A percentile compares a stretch with the other conserved stretches of the same genome.
phyloP scores from a whole-genome alignment of 2,329 filamentous ascomycete genomes.

The Dactylonectria estremocensis region DNA sequence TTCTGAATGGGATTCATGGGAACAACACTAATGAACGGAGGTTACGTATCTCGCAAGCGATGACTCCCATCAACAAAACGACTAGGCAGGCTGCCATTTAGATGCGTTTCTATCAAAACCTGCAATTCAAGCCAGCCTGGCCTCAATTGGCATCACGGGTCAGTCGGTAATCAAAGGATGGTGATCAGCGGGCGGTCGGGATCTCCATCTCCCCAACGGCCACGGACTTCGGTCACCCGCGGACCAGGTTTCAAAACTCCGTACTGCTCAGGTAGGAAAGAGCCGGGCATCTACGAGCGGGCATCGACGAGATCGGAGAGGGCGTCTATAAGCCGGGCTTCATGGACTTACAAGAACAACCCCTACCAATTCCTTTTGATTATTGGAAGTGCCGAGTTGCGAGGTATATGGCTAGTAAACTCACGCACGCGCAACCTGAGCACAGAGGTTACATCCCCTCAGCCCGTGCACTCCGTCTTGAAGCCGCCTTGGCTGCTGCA shows the following conservation, averaged over 20 bases:
- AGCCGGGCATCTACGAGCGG: slow-evolving; percentile 4
- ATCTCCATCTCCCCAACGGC: slow-evolving; percentile 25
- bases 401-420: slow-evolving; percentile 10
- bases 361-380: slow-evolving; percentile 5
- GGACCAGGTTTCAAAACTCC: background rate
- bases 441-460: slow-evolving; percentile 18
- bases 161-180: background rate
- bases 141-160: slow-evolving; percentile 10
- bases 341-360: background rate
- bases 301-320: background rate
- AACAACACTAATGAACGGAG: slow-evolving; percentile 9
- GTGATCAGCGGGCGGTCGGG: slow-evolving; percentile 5
- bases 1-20: slow-evolving; percentile 5
- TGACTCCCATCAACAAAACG: slow-evolving; percentile 35
- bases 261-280: background rate
- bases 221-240: slow-evolving; percentile 21
- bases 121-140: slow-evolving; percentile 30
- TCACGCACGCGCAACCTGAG: slow-evolving; percentile 12
- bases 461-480: slow-evolving; percentile 7
- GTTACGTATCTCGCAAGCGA: slow-evolving; percentile 41
- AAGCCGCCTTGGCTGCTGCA: slow-evolving; percentile 17
- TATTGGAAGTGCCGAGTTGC: slow-evolving; percentile 17
- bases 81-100: slow-evolving; percentile 4
- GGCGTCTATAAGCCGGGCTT: too few relatives aligned
- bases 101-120: too few relatives aligned